phyloP scores from a whole-genome alignment of 768 basidiomycete species.

The Brasilioporus rufonigricans region DNA sequence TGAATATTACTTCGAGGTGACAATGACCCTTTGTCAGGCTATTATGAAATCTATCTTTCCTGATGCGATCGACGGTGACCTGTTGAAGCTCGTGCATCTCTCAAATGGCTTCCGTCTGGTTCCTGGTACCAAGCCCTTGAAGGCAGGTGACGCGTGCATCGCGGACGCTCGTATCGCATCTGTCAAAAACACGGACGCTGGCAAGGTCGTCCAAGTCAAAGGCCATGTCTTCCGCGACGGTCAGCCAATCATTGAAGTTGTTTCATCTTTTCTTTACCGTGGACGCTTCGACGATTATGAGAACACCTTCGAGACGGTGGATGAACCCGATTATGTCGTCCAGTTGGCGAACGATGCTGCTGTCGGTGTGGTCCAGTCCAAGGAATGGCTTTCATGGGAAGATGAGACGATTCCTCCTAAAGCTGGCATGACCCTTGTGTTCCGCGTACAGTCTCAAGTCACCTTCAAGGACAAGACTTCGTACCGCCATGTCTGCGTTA shows the following conservation, averaged over 20 bases:
- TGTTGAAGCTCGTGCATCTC: conserved; percentile 94
- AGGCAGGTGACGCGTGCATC: conserved; percentile 86
- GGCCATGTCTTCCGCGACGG: conserved; percentile 77
- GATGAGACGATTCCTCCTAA: conserved; percentile 75
- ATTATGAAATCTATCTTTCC: conserved; percentile 99
- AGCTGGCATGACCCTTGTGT: conserved; percentile 81
- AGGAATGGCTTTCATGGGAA: conserved; percentile 98
- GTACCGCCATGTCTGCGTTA: conserved; percentile 76
- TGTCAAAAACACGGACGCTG: conserved; percentile 85
- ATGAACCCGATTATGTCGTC: conserved; percentile 87
- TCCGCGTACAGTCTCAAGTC: conserved; percentile 84
- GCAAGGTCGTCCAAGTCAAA: conserved; percentile 91
- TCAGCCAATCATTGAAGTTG: conserved; percentile 86
- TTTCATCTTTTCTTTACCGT: conserved; percentile 95
- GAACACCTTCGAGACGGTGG: conserved; percentile 92
- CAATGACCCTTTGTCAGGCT: conserved; percentile 50
- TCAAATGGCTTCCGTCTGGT: conserved; percentile 95
- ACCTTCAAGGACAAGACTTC: conserved; percentile 90
- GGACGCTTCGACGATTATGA: conserved; percentile 91
- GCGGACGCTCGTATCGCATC: conserved; percentile 87
- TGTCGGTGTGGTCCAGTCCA: conserved; percentile 89
- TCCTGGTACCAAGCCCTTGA: conserved; percentile 70
- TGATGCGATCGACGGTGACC: conserved; percentile 83
- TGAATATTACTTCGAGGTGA: neutral
- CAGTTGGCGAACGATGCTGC: conserved; percentile 70